phyloP scores from a whole-genome alignment of 2,329 filamentous ascomycete genomes.

The Davidsoniella eucalypti region DNA sequence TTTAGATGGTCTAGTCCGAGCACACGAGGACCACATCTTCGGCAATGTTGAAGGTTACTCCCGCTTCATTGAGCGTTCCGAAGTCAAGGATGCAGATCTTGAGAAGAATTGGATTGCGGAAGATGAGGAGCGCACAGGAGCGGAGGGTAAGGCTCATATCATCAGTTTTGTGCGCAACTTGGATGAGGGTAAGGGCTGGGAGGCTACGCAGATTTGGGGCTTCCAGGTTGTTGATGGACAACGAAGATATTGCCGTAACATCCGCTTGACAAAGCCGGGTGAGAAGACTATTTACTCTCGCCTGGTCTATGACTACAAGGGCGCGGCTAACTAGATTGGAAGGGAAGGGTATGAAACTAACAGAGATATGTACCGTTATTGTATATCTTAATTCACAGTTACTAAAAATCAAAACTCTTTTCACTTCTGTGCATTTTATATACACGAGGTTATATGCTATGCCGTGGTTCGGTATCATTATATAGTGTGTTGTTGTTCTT shows the following conservation, averaged over 20 bases:
- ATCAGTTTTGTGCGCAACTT: constrained; percentile 43
- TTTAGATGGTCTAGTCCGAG: constrained; percentile 35
- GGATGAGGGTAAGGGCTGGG: constrained; percentile 32
- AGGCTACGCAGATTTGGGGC: constrained; percentile 42
- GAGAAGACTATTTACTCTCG: constrained; percentile 31
- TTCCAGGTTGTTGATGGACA: constrained; percentile 37
- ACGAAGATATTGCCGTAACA: constrained; percentile 35
- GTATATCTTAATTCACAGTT: neutral
- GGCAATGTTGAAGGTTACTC: constrained; percentile 49
- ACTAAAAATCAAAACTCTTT: too few species aligned
- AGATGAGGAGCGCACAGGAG: constrained; percentile 30
- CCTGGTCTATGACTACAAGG: constrained; percentile 39
- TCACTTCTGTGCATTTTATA: too few species aligned
- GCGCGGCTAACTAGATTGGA: neutral
- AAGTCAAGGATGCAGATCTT: constrained; percentile 39
- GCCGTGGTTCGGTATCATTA: neutral
- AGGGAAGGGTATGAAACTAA: neutral
- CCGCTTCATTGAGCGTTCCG: constrained; percentile 29
- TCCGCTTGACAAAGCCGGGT: constrained; percentile 33
- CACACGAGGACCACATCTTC: constrained; percentile 66
- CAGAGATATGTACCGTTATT: neutral
- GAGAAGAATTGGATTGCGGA: constrained; percentile 43
- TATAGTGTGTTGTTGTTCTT: neutral
- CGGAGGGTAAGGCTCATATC: constrained; percentile 45
- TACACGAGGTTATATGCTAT: too few species aligned